Base-by-base conservation (phyloP, 176 grass and related monocot genomes). In the Avena insularis region DNA sequence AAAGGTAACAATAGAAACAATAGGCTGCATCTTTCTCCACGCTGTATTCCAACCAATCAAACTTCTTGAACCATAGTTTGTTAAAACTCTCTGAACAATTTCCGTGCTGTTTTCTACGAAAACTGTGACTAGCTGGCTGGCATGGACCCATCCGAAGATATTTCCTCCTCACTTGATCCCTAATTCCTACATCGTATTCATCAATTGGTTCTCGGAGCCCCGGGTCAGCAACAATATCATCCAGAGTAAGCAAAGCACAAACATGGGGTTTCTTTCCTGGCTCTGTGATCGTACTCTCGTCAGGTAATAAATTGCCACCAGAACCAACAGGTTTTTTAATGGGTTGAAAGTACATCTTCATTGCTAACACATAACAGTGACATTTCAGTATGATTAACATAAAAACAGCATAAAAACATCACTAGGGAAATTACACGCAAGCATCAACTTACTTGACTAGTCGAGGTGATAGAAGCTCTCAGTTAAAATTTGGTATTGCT, bases 321-420 rank as follows among this genome's bases (percentile, higher is more conserved):
- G 38, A 14, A 19, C 9, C 8, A 78, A 7, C 4, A 38, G 25
- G 0, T 9, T 80, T 77, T 31, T 61, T 46, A 27, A 63, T 62
- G 45, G n/a, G 78, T 48, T 80, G 21, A 63, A 63, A 80, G 38
- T 25, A 63, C 58, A n/a, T 80, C 50, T 80, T 43, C 78, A 80
- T 80, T 80, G n/a, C 38, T 80, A 63, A 62, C 12, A 47, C 20
- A 80, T 47, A 63, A 63, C 14, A 13, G 2, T 36, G 14, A 38
- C 10, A 55, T 56, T 78, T 65, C 15, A 57, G 3, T 78, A 10
- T 0, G 75, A 20, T 57, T 48, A 82, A 82, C 17, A 82, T 38
- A 70, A 70, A 36, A 53, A 40, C 10, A 51, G 11, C 20, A 53
- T n/a, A 35, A 20, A 12, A 77, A 54, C 46, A 54, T 71, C 77